Conservation (phyloP, 2,329 filamentous ascomycete genomes). For the Capronia americana region DNA sequence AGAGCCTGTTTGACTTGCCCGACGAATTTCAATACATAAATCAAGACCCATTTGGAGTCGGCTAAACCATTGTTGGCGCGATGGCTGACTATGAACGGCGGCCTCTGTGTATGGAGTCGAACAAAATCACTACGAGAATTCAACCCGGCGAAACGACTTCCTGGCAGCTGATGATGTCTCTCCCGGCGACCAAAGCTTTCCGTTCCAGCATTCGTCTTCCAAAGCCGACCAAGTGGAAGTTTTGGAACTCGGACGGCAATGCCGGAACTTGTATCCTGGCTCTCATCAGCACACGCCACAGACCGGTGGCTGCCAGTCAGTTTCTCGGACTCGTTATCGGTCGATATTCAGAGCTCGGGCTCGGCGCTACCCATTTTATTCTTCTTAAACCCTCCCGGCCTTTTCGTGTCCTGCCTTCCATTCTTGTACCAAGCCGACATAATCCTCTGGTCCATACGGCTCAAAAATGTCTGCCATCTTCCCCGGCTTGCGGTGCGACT, state of each 20-base stretch:
- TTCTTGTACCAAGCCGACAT: slow-evolving; percentile 50
- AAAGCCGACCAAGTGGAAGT: background rate
- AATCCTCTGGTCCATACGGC: slow-evolving; percentile 43
- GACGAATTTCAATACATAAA: slow-evolving; percentile 27
- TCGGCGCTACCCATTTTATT: background rate
- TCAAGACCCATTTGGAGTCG: slow-evolving; percentile 14
- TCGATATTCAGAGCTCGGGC: background rate
- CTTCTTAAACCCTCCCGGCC: slow-evolving; percentile 7
- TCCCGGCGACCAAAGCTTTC: background rate
- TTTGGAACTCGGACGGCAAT: background rate
- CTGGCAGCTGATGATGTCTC: background rate
- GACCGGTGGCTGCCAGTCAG: background rate
- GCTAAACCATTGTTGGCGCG: background rate
- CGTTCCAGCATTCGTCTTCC: background rate
- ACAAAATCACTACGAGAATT: background rate
- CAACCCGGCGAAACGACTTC: background rate
- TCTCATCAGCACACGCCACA: background rate
- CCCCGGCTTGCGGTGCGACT: slow-evolving; percentile 48
- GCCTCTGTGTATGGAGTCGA: background rate
- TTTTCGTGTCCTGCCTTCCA: slow-evolving; percentile 36
- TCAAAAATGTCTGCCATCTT: slow-evolving; percentile 45
- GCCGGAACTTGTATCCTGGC: background rate
- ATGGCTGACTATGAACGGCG: background rate
- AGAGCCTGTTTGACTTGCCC: slow-evolving; percentile 27
- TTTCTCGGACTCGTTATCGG: background rate